Evolutionary conservation across 495 filamentous ascomycete genomes (phyloP), one percentile per base, ranked within the genome.

Genomic region (Tuber brumale): DNA sequence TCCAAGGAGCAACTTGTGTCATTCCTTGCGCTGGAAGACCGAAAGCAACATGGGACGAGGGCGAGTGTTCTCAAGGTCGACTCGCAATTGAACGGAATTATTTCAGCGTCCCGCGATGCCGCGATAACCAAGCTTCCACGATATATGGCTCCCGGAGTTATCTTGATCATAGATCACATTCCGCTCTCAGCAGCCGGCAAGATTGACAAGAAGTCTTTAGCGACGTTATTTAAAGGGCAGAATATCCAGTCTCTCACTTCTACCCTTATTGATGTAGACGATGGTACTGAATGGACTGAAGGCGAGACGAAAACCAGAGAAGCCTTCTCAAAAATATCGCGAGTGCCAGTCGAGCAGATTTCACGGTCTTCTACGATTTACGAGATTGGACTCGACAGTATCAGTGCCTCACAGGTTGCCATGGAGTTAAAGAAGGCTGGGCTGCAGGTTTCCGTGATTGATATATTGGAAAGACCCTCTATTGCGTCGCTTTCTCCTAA

Each of bases 311-410:
- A 78, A 1, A 85, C 94, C 18, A 86, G 91, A 66, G 84, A 86
- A 0, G 85, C 89, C 10, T 83, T 95, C 46, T 86, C 89, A 2
- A 81, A 82, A 37, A 86, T 94, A 45, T 88, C 89, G 5, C 83
- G 85, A 18, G 74, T 84, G 6, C 84, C 89, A 0, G 78, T 85
- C 18, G 83, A 87, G 5, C 85, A 86, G 31, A 92, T 97, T 41
- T 81, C 83, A 3, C 87, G 87, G 21, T 79, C 84, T 10, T 88
- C 89, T 1, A 92, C 90, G 41, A 93, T 97, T 39, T 96, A 94
- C 81, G 89, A 90, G 77, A 88, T 97, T 41, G 94, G 95, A 3
- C 85, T 97, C 69, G 94, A 98, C 83, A 96, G 93, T 74, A 93
- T 98, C 77, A 92, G 89, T 51, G 92, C 93, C 0, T 93, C 97